Evolutionary conservation across 345 rosid genomes (phyloP), one percentile per base, ranked within the genome.

Genomic region (Kernera saxatilis): DNA sequence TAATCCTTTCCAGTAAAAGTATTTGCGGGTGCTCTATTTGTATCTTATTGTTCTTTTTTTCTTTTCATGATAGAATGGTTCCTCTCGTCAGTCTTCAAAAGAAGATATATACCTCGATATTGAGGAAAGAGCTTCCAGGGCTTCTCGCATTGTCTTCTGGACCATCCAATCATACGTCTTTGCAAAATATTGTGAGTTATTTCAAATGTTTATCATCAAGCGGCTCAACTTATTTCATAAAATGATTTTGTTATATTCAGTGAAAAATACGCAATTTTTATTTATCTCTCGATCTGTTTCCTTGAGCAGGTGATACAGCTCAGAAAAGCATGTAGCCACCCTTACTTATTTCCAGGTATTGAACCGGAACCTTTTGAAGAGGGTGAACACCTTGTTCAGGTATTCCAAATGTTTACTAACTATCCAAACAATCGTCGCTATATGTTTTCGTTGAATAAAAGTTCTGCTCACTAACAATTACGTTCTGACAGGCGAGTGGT

Each of bases 281-380:
- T 46, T 2, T 18, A 46, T 49, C 7, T 32, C 19, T 12, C 27
- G 10, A 15, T 65, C 10, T 63, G n/a, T 59, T 49, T 67, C 48
- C 43, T 61, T 39, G 77, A 41, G 60, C 64, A 90, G 98, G 96
- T 92, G 53, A 82, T 92, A 60, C 97, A 90, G 69, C 83, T 90
- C 45, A 79, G 98, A 65, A 92, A 92, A 85, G 87, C 97, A 57
- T 90, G 95, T 72, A 90, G 98, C 81, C 98, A 90, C 74, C 96
- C 96, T 71, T 92, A 90, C 75, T 90, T 92, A 69, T 92, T 92
- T 77, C 95, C 91, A 48, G 93, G 98, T 56, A 92, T 92, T 46
- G 97, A 92, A 77, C 91, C 96, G 6, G 96, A 90, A 77, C 98
- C 98, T 55, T 92, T 77, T 60, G 86, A 90, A 85, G 98, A 90